Evolutionary conservation across 495 filamentous ascomycete genomes (phyloP).

Genomic region (Podospora appendiculata): DNA sequence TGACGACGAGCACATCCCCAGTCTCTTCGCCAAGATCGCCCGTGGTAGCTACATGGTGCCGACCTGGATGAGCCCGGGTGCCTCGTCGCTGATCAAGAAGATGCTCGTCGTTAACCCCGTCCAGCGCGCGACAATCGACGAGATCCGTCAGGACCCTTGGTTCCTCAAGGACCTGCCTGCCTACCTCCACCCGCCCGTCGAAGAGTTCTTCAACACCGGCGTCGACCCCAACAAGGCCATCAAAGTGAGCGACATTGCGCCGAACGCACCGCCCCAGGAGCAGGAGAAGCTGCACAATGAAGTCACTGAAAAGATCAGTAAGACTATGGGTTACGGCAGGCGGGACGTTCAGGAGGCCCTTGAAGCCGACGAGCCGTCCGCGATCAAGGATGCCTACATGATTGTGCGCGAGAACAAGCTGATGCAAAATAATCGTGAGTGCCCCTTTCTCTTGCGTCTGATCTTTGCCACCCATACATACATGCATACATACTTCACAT

Average conservation of each 20-base stretch:
- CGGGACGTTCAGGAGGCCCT: conserved; percentile 93
- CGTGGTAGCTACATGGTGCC: conserved; percentile 80
- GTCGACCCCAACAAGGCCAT: conserved; percentile 86
- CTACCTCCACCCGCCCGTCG: conserved; percentile 82
- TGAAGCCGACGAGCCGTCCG: conserved; percentile 83
- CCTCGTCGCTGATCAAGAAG: conserved; percentile 74
- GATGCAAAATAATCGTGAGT: conserved; percentile 89
- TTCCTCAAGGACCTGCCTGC: conserved; percentile 77
- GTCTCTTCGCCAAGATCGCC: conserved; percentile 35
- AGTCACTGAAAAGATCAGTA: conserved; percentile 89
- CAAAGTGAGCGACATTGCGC: conserved; percentile 67
- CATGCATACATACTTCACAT: not conserved
- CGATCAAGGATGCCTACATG: conserved; percentile 97
- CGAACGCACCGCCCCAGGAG: conserved; percentile 65
- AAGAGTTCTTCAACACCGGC: conserved; percentile 90
- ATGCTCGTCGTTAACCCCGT: conserved; percentile 96
- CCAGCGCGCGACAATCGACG: conserved; percentile 83
- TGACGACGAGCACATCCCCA: conserved; percentile 78
- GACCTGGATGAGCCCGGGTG: conserved; percentile 76
- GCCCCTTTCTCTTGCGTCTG: not conserved
- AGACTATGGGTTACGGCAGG: conserved; percentile 94
- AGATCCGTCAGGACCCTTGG: conserved; percentile 93
- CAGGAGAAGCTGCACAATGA: conserved; percentile 85
- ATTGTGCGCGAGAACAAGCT: conserved; percentile 97
- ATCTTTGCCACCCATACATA: not conserved